Base-by-base conservation (phyloP, 106 monocot genomes). In the Allium sativum region DNA sequence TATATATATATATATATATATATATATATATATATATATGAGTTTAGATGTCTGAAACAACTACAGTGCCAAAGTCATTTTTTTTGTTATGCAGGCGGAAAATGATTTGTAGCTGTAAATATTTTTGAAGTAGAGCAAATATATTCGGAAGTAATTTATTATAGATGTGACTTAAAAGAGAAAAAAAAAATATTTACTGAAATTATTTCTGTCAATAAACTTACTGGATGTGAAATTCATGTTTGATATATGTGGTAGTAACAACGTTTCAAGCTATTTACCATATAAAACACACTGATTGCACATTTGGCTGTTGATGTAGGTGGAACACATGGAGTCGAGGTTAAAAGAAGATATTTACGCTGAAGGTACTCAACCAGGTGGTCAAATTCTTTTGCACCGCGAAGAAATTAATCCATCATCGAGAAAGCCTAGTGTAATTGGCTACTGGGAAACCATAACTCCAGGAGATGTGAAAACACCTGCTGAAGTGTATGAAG, bases 301-400 rank as follows among this genome's bases (percentile, higher is more conserved):
- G 8, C 48, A 44, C 46, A 64, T 60, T 44, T 18, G 55, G 22
- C 45, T 48, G 11, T 77, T 73, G 19, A 18, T 73, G 47, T 78
- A 98, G 98, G 98, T 98, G 48, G 80, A 98, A 78, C 80, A 82
- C 73, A 92, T 98, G 77, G 98, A 98, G 56, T 56, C 67, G 68
- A 80, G 98, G 70, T 72, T 98, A 82, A 98, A 98, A 72, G 98
- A 92, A 61, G 98, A 98, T 76, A 84, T 98, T 61, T 51, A 76
- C 59, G 68, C 80, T 54, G 98, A 98, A 79, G 64, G 83, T 44
- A 61, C 70, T 21, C 88, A 98, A 50, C 81, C 82, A 53, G 88
- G 72, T 50, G 92, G 98, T 21, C 72, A 69, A 71, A 74, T 98
- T 55, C 85, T 98, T 67, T 72, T 98, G 67, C 98, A 98, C 73